These are phyloP conservation scores for Psilocybe cubensis DNA, from an alignment of 768 basidiomycete species.

Conservation along the genomic window DNA sequence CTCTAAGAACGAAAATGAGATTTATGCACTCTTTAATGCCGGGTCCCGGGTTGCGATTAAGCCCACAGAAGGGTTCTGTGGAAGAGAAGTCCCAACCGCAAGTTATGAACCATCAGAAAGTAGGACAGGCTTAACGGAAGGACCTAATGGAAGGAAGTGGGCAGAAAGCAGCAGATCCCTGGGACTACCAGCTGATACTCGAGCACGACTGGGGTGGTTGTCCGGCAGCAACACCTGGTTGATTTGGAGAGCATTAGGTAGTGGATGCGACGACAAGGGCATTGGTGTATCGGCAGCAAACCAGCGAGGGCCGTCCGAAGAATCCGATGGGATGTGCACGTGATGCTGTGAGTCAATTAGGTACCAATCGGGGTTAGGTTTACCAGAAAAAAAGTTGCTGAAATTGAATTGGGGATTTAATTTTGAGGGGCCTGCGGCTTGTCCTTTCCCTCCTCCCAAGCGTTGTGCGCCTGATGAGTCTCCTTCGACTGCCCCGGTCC, in stretches of 20 bases:
- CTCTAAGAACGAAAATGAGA: neutral
- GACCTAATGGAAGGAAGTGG: neutral
- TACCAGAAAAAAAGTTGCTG: constrained; percentile 12
- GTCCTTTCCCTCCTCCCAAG: constrained; percentile 7
- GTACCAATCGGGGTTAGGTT: constrained; percentile 13
- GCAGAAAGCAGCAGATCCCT: neutral
- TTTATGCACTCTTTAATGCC: neutral
- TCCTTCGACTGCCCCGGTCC: constrained; percentile 43
- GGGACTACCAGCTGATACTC: neutral
- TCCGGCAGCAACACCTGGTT: no score
- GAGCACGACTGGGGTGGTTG: no score
- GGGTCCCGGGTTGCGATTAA: neutral
- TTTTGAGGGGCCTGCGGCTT: constrained; percentile 5
- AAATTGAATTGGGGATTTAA: constrained; percentile 2
- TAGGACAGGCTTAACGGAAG: neutral
- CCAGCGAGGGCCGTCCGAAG: constrained; percentile 4
- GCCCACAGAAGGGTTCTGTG: neutral
- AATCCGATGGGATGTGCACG: constrained; percentile 13
- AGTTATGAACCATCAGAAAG: neutral
- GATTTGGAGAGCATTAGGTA: neutral
- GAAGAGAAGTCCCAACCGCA: neutral
- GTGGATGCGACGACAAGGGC: neutral
- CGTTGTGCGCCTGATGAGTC: constrained; percentile 36
- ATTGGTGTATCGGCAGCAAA: neutral
- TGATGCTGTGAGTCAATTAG: constrained; percentile 15